Evolutionary conservation across 805 yeast species (phyloP).

Genomic region (Candida pseudofarinosa): DNA sequence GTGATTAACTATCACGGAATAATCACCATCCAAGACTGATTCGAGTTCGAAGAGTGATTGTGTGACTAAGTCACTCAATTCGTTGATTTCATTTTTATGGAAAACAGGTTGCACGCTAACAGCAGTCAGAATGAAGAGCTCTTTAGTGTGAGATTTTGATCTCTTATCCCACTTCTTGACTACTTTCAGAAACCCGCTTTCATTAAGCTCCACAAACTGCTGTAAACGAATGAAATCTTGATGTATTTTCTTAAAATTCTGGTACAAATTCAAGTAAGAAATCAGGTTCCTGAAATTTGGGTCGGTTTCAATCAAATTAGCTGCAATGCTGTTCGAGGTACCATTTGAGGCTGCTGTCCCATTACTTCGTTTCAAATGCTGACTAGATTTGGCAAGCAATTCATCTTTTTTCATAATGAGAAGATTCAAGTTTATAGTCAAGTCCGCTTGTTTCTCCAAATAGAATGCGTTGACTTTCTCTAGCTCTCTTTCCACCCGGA

Average conservation of each 20-base stretch:
- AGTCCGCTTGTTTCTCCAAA: slow-evolving; percentile 84
- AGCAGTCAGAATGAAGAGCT: slow-evolving; percentile 84
- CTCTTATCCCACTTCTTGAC: slow-evolving; percentile 98
- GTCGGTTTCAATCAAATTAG: slow-evolving; percentile 3
- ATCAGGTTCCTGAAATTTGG: slow-evolving; percentile 61
- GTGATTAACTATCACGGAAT: slow-evolving; percentile 21
- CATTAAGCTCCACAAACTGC: slow-evolving; percentile 91
- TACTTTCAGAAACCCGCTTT: slow-evolving; percentile 93
- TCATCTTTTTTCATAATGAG: slow-evolving; percentile 67
- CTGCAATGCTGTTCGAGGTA: background rate
- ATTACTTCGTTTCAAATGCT: slow-evolving; percentile 1
- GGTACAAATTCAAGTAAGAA: slow-evolving; percentile 76
- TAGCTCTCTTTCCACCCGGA: slow-evolving; percentile 87
- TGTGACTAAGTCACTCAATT: slow-evolving; percentile 72
- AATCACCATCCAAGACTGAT: slow-evolving; percentile 46
- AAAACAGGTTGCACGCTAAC: slow-evolving; percentile 96
- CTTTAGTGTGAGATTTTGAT: slow-evolving; percentile 91
- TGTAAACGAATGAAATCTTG: slow-evolving; percentile 85
- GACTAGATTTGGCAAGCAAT: slow-evolving; percentile 26
- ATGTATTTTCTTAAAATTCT: slow-evolving; percentile 83
- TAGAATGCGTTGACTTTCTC: slow-evolving; percentile 95
- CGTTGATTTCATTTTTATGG: slow-evolving; percentile 82
- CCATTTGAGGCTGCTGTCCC: slow-evolving; percentile 1
- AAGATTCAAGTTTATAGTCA: slow-evolving; percentile 73
- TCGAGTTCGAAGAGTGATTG: slow-evolving; percentile 70